Evolutionary conservation across 352 stramenopile species (phyloP).

Genomic region (Aphanomyces invadans): DNA sequence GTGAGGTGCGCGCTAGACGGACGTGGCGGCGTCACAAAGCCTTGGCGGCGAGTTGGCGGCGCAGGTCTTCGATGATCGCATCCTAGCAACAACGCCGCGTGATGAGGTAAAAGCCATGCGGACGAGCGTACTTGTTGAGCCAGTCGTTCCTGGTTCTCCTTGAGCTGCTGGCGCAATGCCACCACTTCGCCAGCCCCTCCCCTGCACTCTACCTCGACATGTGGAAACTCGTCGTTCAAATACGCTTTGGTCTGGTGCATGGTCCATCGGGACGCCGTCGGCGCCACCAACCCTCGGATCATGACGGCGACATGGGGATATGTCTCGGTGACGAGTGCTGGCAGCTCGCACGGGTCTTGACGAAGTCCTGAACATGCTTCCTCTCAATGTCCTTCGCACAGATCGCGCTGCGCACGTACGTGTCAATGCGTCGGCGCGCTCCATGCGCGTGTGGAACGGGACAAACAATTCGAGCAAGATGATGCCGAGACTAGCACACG

Average conservation of each 20-base stretch:
- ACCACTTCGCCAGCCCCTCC: conserved; percentile 10
- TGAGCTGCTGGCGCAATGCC: conserved; percentile 12
- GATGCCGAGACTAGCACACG: conserved; percentile 22
- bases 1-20: too few relatives aligned
- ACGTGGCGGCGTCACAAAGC: too few relatives aligned
- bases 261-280: not conserved
- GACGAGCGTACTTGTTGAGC: not conserved
- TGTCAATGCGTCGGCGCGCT: conserved; percentile 15
- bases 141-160: conserved; percentile 6
- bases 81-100: too few relatives aligned
- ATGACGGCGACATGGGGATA: conserved; percentile 18
- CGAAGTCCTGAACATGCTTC: conserved; percentile 1
- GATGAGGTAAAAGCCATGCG: too few relatives aligned
- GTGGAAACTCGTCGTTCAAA: conserved; percentile 1
- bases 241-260: conserved; percentile 12
- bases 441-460: conserved; percentile 24
- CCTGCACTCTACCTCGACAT: conserved; percentile 11
- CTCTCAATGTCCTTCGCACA: not conserved
- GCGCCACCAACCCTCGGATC: conserved; percentile 14
- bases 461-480: conserved; percentile 25
- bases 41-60: conserved; percentile 11
- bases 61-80: conserved; percentile 18
- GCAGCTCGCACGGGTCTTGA: not conserved
- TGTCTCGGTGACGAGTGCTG: not conserved
- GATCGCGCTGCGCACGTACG: not conserved